Conservation (phyloP, 306 rosid genomes). For the Sicyos edulis region DNA sequence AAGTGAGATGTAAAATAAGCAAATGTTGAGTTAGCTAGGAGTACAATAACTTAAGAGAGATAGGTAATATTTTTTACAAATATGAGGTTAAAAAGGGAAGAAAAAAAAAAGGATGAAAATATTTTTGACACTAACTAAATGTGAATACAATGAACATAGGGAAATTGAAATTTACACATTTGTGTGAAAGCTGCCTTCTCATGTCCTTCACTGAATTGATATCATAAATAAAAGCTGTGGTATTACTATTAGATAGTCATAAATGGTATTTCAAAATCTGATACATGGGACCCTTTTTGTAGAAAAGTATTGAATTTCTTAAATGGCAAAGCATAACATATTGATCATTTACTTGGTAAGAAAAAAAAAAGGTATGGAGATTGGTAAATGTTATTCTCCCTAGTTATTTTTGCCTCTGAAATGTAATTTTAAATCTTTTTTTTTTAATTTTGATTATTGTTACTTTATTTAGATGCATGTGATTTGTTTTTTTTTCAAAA, state of each 20-base stretch:
- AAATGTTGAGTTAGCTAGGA: neutral
- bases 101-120: neutral
- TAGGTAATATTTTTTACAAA: neutral
- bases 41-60: neutral
- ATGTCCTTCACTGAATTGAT: constrained; percentile 17
- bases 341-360: too few species aligned
- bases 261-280: constrained; percentile 4
- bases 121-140: neutral
- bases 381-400: too few species aligned
- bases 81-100: neutral
- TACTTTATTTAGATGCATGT: too few species aligned
- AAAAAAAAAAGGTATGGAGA: too few species aligned
- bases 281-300: constrained; percentile 8
- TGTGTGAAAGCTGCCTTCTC: constrained; percentile 17
- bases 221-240: neutral
- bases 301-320: neutral
- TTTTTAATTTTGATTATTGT: too few species aligned
- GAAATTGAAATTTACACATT: neutral
- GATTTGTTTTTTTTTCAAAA: too few species aligned
- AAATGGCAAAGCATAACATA: too few species aligned
- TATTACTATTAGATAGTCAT: neutral
- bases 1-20: neutral
- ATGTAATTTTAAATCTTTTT: too few species aligned
- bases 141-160: constrained; percentile 3
- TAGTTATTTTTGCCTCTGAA: too few species aligned